These are phyloP conservation scores for Neurospora terricola DNA, from an alignment of 495 filamentous ascomycete species.

Conservation along the genomic window DNA sequence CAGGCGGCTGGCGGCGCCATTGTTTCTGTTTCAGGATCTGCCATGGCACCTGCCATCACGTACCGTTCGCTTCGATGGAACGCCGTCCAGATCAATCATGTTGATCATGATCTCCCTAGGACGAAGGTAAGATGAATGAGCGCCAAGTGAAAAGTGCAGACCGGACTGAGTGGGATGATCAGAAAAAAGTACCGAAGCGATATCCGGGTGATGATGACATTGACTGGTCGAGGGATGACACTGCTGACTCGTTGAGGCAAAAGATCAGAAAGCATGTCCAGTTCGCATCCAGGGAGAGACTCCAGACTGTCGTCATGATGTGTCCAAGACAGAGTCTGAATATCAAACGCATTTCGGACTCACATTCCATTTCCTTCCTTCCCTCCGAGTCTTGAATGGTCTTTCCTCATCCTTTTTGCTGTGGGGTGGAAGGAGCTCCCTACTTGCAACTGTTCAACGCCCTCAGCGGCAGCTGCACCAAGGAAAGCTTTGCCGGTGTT, in stretches of 20 bases:
- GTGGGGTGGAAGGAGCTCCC: background rate
- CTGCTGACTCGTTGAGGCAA: background rate
- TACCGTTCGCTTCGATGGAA: background rate
- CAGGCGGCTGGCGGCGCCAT: background rate
- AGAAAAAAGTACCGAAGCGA: conserved; percentile 1
- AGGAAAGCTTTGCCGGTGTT: background rate
- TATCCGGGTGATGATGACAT: conserved; percentile 2
- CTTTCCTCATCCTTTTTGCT: background rate
- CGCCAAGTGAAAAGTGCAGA: background rate
- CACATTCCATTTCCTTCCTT: background rate
- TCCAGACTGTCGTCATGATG: background rate
- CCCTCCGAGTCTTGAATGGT: background rate
- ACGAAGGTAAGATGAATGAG: background rate
- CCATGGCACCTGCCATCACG: conserved; percentile 6
- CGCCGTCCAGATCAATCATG: conserved; percentile 1
- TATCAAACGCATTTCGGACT: background rate
- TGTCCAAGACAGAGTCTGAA: background rate
- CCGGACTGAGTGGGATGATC: background rate
- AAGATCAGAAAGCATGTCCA: background rate
- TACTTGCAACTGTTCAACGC: background rate
- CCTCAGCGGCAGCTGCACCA: background rate
- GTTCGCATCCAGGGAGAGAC: background rate
- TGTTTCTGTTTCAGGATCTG: conserved; percentile 10
- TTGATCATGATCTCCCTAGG: background rate
- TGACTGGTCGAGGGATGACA: background rate